Evolutionary conservation across 192 early-diverging fungal species (phyloP).

Genomic region (Gigaspora rosea): DNA sequence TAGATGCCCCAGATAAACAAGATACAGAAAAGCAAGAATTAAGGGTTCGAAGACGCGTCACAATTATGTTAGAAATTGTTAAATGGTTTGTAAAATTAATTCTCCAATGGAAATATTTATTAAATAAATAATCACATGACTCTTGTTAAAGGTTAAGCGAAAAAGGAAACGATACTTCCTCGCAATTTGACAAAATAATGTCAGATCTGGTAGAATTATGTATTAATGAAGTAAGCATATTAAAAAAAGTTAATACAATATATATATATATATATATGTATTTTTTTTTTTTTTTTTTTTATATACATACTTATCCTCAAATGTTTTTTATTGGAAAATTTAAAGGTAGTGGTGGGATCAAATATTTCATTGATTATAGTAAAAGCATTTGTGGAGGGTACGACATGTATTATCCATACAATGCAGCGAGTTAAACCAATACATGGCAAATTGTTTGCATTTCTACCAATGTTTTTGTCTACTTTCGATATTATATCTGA

Average conservation of each 20-base stretch:
- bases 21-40: background rate
- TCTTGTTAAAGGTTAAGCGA: constrained; percentile 10
- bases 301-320: background rate
- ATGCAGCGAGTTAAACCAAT: constrained; percentile 35
- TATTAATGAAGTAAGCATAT: constrained; percentile 19
- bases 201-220: constrained; percentile 14
- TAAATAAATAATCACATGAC: background rate
- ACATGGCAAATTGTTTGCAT: constrained; percentile 38
- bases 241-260: background rate
- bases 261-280: background rate
- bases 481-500: constrained; percentile 30
- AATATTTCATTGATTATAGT: background rate
- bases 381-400: constrained; percentile 35
- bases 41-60: background rate
- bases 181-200: constrained; percentile 13
- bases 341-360: background rate
- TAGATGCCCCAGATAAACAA: background rate
- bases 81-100: background rate
- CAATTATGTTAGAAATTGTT: constrained; percentile 11
- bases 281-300: constrained; percentile 8
- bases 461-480: constrained; percentile 37
- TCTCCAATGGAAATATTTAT: background rate
- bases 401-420: constrained; percentile 34
- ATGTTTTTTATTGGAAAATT: background rate
- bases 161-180: constrained; percentile 23